Evolutionary conservation across 2,329 filamentous ascomycete genomes (phyloP).

Genomic region (Dothistroma septosporum): DNA sequence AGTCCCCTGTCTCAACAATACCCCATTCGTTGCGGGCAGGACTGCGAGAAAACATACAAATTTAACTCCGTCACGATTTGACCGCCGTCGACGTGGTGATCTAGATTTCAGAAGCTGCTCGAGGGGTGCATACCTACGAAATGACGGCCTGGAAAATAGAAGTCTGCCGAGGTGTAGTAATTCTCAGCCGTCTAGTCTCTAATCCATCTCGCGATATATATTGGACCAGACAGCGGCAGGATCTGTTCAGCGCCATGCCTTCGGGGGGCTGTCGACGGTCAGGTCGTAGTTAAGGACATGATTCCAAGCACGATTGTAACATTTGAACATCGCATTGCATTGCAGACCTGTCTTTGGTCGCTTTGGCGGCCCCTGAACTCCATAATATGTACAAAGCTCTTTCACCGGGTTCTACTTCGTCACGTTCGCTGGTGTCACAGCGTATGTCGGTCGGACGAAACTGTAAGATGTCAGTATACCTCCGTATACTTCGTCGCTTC

Average conservation of each 20-base stretch:
- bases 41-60: too few species aligned
- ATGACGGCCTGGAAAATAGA: background rate
- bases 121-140: background rate
- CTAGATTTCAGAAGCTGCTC: too few species aligned
- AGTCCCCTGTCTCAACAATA: too few species aligned
- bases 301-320: background rate
- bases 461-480: constrained; percentile 41
- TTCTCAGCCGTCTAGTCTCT: background rate
- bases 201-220: background rate
- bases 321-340: constrained; percentile 1
- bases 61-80: too few species aligned
- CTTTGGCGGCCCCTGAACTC: background rate
- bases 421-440: constrained; percentile 60
- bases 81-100: too few species aligned
- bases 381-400: constrained; percentile 2
- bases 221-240: background rate
- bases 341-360: background rate
- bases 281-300: background rate
- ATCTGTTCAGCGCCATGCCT: background rate
- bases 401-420: constrained; percentile 47
- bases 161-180: background rate
- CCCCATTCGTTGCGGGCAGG: too few species aligned
- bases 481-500: background rate
- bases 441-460: constrained; percentile 77
- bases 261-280: background rate